Base-by-base conservation (phyloP, 169 alveolate species). In the Plasmodium reichenowi region DNA sequence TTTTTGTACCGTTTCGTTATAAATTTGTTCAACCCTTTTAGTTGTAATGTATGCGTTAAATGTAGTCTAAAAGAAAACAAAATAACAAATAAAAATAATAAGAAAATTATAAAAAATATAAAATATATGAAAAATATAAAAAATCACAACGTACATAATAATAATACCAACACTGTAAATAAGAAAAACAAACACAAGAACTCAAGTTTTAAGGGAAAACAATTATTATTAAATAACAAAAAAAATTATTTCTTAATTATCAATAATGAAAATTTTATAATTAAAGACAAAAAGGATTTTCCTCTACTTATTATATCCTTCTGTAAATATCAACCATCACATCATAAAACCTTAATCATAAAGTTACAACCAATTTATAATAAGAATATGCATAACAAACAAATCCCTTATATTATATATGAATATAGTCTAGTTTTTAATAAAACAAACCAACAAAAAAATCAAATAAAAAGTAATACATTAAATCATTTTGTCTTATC, bases 11-110 rank as follows among this genome's bases (percentile, higher is more conserved):
- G 17, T 32, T 83, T 83, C 47, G 43, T 29, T 15, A 29, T 83
- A 58, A 67, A 83, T 67, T 15, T 83, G 10, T 83, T 83, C 24
- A 83, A 83, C 43, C 91, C 91, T 24, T 68, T 83, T n/a, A 56
- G 54, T 15, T 83, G 85, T 17, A 83, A 68, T n/a, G 32, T 83
- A 26, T 9, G 13, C 26, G 72, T 83, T 56, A 67, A 68, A 56
- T 83, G 91, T 58, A 59, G 29, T 15, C 6, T 83, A 7, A 58
- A 62, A 60, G 17, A 38, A 32, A 54, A 10, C 5, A 62, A 38
- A 4, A 38, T 3, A 7, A 66, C 6, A n/a, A 6, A 38, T 38
- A 5, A 10, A 10, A 66, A 26, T 15, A 26, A 26, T 2, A 62
- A 10, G 26, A 24, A 52, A 38, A 26, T 17, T 7, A 20, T 15